Percentiles rank a stretch among this genome's conserved stretches.
These are phyloP conservation scores for Pogostemon cablin DNA, from an alignment of 257 asterid species.

Conservation along the genomic window DNA sequence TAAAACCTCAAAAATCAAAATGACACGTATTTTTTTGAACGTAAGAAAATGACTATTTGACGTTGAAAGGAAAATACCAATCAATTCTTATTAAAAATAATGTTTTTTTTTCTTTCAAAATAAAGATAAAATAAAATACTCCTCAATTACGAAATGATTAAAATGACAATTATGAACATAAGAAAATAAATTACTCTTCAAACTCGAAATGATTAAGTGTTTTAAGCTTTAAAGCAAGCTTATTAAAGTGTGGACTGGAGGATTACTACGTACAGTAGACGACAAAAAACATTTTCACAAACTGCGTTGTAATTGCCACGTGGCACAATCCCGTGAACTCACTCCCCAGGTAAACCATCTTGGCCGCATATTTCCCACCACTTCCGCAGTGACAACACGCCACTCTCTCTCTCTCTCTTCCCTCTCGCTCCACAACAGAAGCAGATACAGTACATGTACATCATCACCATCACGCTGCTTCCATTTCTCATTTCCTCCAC, in stretches of 20 bases:
- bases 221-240: too few species aligned
- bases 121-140: too few species aligned
- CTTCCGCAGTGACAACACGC: conserved; percentile 4
- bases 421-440: background rate
- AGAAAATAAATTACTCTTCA: too few species aligned
- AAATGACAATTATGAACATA: too few species aligned
- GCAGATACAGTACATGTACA: background rate
- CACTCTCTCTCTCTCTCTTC: conserved; percentile 10
- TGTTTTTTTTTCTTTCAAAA: too few species aligned
- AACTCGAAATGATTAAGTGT: too few species aligned
- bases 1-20: too few species aligned
- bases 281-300: conserved; percentile 30
- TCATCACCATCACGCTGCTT: background rate
- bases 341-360: conserved; percentile 33
- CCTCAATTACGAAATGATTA: too few species aligned
- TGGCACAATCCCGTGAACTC: conserved; percentile 40
- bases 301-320: conserved; percentile 38
- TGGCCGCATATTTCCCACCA: conserved; percentile 33
- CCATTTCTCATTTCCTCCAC: background rate
- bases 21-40: too few species aligned
- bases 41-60: too few species aligned
- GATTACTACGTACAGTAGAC: conserved; percentile 17
- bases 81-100: too few species aligned
- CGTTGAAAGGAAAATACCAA: too few species aligned
- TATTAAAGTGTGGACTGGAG: background rate